These are phyloP conservation scores for Magnaporthiopsis rhizophila DNA, from an alignment of 2,329 filamentous ascomycete genomes.

Conservation along the genomic window DNA sequence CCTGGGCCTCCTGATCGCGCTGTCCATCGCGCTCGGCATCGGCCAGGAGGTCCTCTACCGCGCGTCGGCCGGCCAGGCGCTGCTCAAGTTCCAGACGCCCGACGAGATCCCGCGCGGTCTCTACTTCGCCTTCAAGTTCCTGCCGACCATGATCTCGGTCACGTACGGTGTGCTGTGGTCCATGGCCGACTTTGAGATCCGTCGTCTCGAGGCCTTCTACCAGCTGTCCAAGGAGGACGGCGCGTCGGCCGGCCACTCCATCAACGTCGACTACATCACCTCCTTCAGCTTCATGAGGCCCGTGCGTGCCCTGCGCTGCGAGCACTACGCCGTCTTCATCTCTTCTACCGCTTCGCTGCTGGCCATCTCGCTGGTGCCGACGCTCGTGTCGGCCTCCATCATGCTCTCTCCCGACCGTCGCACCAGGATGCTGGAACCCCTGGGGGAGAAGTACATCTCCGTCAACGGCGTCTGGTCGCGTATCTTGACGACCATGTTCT, in stretches of 20 bases:
- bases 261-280: constrained; percentile 69
- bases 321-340: constrained; percentile 60
- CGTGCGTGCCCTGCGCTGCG: constrained; percentile 50
- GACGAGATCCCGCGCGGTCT: constrained; percentile 38
- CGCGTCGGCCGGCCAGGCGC: constrained; percentile 32
- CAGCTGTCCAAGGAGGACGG: constrained; percentile 54
- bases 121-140: constrained; percentile 58
- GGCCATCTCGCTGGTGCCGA: constrained; percentile 61
- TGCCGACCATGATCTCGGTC: constrained; percentile 53
- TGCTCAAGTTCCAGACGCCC: constrained; percentile 42
- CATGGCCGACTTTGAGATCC: constrained; percentile 57
- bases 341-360: constrained; percentile 58
- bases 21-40: constrained; percentile 45
- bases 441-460: constrained; percentile 42
- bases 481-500: constrained; percentile 46
- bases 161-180: constrained; percentile 59
- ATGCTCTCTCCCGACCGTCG: constrained; percentile 45
- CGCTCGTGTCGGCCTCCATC: constrained; percentile 56
- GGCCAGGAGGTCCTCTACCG: constrained; percentile 49
- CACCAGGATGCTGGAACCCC: constrained; percentile 32
- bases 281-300: constrained; percentile 59
- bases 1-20: constrained; percentile 40
- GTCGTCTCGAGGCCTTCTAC: constrained; percentile 58
- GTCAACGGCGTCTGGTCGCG: constrained; percentile 54
- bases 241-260: constrained; percentile 54